Conservation (phyloP, 164 flowering plant species). For the Umbilicus rupestris region DNA sequence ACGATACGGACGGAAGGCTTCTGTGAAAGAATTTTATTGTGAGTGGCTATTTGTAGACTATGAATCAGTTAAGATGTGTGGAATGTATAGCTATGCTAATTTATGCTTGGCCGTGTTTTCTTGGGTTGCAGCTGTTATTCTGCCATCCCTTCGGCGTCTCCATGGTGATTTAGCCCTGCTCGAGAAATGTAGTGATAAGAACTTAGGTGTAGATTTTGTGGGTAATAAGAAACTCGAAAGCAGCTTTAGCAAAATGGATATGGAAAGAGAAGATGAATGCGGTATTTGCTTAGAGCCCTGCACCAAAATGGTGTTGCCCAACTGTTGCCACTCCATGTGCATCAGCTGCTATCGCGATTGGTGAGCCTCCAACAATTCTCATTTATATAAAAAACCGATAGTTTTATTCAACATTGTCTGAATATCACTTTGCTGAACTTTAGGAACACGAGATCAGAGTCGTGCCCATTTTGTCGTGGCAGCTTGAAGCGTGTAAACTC, state of each 20-base stretch:
- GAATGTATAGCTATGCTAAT: background rate
- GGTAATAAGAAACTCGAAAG: conserved; percentile 33
- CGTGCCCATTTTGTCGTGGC: conserved; percentile 97
- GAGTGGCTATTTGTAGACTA: background rate
- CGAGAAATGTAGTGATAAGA: conserved; percentile 20
- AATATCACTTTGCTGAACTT: conserved; percentile 10
- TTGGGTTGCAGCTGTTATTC: conserved; percentile 26
- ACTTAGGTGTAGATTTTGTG: conserved; percentile 14
- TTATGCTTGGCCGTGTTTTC: background rate
- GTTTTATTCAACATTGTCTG: background rate
- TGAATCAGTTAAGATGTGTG: background rate
- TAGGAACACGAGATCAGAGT: conserved; percentile 84
- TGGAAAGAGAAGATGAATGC: conserved; percentile 68
- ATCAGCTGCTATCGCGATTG: conserved; percentile 83
- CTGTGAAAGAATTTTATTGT: conserved; percentile 31
- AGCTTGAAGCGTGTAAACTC: conserved; percentile 64
- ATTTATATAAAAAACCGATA: background rate
- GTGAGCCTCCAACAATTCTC: conserved; percentile 17
- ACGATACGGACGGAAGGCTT: conserved; percentile 26
- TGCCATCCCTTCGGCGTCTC: conserved; percentile 45
- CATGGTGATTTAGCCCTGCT: conserved; percentile 40
- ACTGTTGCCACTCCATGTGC: conserved; percentile 90
- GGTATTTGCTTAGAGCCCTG: conserved; percentile 71
- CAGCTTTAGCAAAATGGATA: conserved; percentile 29
- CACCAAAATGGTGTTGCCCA: conserved; percentile 83